Base-by-base conservation (phyloP, 148 eudicot species). In the Talinum fruticosum region DNA sequence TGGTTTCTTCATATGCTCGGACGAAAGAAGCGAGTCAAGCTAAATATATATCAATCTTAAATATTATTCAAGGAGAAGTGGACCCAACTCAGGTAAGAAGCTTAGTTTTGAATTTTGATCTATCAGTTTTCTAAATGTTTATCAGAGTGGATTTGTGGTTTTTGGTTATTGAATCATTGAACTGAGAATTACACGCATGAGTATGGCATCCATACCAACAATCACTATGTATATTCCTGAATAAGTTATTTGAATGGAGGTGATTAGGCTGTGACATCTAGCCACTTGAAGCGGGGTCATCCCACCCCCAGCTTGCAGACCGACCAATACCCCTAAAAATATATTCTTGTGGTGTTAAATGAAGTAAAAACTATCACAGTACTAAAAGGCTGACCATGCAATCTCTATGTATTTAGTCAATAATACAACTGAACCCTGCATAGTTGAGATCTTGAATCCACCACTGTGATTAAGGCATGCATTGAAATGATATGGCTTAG, bases 1-100 rank as follows among this genome's bases (percentile, higher is more conserved):
- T 96, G 99, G 99, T 96, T 76, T 96, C 99, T 74, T 91, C 98
- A 30, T 89, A 87, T 87, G 96, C 98, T 77, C 92, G 93, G 82
- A 91, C 92, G 13, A 96, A 93, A 83, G 98, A 91, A 87, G 99
- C 99, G 73, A 93, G 98, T 85, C 95, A 90, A 87, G 94, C 99
- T 68, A 96, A 96, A 81, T 96, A 93, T 81, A 96, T 96, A 80
- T 96, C 99, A 35, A 96, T 96, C 82, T 82, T 96, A 45, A 96
- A 96, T 82, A 96, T 96, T 36, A 96, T 96, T 71, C 99, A 96
- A 79, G 98, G 99, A 47, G 99, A 96, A 86, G 99, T 96, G 38
- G 99, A 96, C 81, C 98, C 99, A 78, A 96, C 99, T 26, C 98
- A 96, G 99, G 99, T 91, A 84, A 81, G 65, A 35, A 29, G 33